Percentiles rank a stretch among this genome's conserved stretches.
Evolutionary conservation across 1,139 yeast species (phyloP).

Genomic region (Geotrichum histeridarum): DNA sequence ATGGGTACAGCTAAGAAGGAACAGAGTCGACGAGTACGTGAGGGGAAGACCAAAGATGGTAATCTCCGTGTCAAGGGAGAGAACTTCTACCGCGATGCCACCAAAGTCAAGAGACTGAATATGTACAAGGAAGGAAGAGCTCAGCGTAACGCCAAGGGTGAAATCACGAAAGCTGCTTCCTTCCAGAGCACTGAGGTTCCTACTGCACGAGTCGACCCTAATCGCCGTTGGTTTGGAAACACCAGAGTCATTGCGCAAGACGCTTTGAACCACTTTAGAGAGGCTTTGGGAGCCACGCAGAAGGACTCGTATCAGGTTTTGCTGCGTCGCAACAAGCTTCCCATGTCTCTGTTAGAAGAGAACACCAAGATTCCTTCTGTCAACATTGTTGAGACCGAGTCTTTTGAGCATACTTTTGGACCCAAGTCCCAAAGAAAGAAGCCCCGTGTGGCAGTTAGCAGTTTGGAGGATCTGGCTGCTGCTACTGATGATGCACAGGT

Average conservation of each 20-base stretch:
- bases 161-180: constrained; percentile 77
- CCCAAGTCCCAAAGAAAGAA: constrained; percentile 93
- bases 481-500: constrained; percentile 55
- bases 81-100: constrained; percentile 89
- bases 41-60: constrained; percentile 79
- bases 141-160: constrained; percentile 80
- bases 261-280: constrained; percentile 88
- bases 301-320: constrained; percentile 85
- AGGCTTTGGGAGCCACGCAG: constrained; percentile 84
- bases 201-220: constrained; percentile 90
- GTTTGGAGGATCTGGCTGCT: constrained; percentile 75
- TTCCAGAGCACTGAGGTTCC: constrained; percentile 87
- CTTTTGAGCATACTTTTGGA: constrained; percentile 78
- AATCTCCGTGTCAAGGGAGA: constrained; percentile 94
- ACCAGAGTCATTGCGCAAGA: constrained; percentile 97
- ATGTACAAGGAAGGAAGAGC: constrained; percentile 95
- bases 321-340: constrained; percentile 82
- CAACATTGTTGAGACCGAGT: constrained; percentile 82
- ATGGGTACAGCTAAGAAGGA: constrained; percentile 97
- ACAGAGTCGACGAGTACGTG: constrained; percentile 76
- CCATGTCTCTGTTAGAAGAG: constrained; percentile 92
- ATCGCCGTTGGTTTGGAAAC: constrained; percentile 95
- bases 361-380: constrained; percentile 66
- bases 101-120: constrained; percentile 79
- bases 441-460: constrained; percentile 72